Base-by-base conservation (phyloP, 176 grass and related monocot genomes). In the Stipa capillata region DNA sequence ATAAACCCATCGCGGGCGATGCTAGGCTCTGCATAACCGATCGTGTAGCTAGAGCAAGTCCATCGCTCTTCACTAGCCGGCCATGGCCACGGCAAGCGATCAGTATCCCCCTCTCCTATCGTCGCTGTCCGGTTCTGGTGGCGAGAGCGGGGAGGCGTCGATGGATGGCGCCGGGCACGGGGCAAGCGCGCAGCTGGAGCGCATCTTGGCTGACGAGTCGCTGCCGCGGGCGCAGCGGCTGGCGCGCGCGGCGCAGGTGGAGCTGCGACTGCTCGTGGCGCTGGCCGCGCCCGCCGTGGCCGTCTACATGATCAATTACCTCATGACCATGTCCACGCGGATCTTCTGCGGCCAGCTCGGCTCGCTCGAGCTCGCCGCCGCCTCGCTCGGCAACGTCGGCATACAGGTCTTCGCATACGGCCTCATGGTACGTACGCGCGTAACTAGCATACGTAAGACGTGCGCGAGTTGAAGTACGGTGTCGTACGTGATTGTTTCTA, bases 341-440 rank as follows among this genome's bases (percentile, higher is more conserved):
- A 94, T 90, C 27, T 86, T 94, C 60, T 88, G 74, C 5, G 92
- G 92, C 1, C 92, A 94, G 28, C 82, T 94, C 11, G 92, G 92
- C 67, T 91, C 83, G 69, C 85, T 91, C 39, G 88, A 94, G 88
- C 86, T 94, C 23, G 92, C 92, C 69, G 88, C 92, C 33, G 78
- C 92, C 13, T 90, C 92, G 8, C 88, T 94, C 16, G 92, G 92
- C 15, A 94, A 91, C 88, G 81, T 66, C 18, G 88, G 92, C 64
- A 84, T 94, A 80, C 92, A 94, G 81, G 76, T 94, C 16, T 91
- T 94, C 84, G 92, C 92, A 2, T 94, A 94, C 67, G 92, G 92
- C 25, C 82, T 94, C 76, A 85, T 94, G 92, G 91, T 94, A 89
- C 28, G 41, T 21, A 42, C 50, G n/a, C n/a, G n/a, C n/a, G n/a